A percentile compares a stretch with the other conserved stretches of the same genome.
phyloP scores from a whole-genome alignment of 345 rosid species.

The Jatropha curcas region DNA sequence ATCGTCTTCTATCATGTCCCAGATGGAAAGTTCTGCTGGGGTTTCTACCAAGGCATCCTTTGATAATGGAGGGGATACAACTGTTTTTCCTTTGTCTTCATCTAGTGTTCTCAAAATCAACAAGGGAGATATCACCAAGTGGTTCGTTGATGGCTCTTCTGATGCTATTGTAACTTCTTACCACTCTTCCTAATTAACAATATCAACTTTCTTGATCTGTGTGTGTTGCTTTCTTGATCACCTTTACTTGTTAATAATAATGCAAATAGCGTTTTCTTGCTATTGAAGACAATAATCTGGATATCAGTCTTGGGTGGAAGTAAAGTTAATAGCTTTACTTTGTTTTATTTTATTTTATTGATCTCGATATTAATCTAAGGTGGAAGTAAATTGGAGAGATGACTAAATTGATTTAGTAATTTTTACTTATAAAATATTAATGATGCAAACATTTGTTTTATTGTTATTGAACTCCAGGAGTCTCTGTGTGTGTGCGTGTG shows the following conservation, averaged over 20 bases:
- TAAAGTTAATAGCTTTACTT: too few relatives aligned
- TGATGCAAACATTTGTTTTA: too few relatives aligned
- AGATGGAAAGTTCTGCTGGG: constrained; percentile 2
- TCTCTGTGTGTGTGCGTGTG: not conserved
- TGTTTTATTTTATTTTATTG: too few relatives aligned
- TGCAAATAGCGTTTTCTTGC: too few relatives aligned
- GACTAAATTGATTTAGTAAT: too few relatives aligned
- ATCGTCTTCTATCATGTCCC: constrained; percentile 1
- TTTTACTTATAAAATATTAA: too few relatives aligned
- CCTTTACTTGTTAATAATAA: too few relatives aligned
- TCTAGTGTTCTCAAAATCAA: constrained; percentile 53
- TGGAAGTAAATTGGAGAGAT: too few relatives aligned
- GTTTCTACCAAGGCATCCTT: not conserved
- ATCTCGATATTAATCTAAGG: too few relatives aligned
- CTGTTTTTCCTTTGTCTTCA: constrained; percentile 42
- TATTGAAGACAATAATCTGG: too few relatives aligned
- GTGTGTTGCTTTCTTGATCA: not conserved
- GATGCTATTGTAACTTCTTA: constrained; percentile 67
- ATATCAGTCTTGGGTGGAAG: too few relatives aligned
- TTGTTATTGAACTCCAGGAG: not conserved
- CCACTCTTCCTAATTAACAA: not conserved
- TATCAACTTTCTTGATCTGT: not conserved
- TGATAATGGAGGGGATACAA: not conserved
- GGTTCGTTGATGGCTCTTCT: constrained; percentile 73
- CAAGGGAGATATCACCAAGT: constrained; percentile 79